phyloP scores from a whole-genome alignment of 108 stramenopile genomes.

The Conticribra weissflogii region DNA sequence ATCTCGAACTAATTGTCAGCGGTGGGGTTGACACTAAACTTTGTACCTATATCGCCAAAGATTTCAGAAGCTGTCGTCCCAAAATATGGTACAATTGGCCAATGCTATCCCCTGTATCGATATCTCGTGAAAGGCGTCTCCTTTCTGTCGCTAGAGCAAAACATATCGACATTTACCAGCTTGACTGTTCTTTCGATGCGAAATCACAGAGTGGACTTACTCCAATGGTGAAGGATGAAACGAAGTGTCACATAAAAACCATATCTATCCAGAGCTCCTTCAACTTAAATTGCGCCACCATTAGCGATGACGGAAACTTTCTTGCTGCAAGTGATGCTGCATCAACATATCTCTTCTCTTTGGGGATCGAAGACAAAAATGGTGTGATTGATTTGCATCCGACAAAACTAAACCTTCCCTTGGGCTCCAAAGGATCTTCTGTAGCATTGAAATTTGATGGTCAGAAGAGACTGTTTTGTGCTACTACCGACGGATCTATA shows the following conservation, averaged over 20 bases:
- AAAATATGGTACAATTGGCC: constrained; percentile 81
- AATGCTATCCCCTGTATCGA: constrained; percentile 54
- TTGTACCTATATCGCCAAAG: constrained; percentile 72
- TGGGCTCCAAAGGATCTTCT: constrained; percentile 30
- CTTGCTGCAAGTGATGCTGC: constrained; percentile 58
- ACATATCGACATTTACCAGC: constrained; percentile 64
- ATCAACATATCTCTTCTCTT: constrained; percentile 52
- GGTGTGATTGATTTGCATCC: constrained; percentile 40
- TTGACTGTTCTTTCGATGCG: constrained; percentile 23
- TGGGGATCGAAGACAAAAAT: constrained; percentile 39
- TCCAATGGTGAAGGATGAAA: constrained; percentile 50
- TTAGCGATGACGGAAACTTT: constrained; percentile 62
- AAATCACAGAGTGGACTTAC: constrained; percentile 6
- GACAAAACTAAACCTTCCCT: constrained; percentile 37
- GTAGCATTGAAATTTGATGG: constrained; percentile 45
- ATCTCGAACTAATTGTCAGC: constrained; percentile 74
- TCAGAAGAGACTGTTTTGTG: constrained; percentile 43
- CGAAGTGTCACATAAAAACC: constrained; percentile 61
- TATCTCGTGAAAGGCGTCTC: constrained; percentile 53
- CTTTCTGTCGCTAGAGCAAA: constrained; percentile 61
- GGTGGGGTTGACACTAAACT: constrained; percentile 92
- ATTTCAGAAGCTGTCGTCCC: constrained; percentile 70
- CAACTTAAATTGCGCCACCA: constrained; percentile 59
- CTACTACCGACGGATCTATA: constrained; percentile 45
- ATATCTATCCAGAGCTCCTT: constrained; percentile 56